phyloP scores from a whole-genome alignment of 1,284 basidiomycete species.

The Boletellus deceptivus region DNA sequence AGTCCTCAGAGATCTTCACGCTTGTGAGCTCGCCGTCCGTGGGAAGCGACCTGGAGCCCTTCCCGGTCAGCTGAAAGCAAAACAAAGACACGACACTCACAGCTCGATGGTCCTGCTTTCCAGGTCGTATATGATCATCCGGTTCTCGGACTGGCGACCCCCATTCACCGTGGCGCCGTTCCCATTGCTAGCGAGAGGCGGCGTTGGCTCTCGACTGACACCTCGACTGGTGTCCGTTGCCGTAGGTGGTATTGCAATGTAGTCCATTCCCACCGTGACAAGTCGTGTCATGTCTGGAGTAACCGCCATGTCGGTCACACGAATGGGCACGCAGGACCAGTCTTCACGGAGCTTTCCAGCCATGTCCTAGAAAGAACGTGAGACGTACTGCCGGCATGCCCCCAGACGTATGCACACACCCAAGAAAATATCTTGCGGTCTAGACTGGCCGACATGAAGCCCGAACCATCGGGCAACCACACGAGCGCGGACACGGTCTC shows the following conservation, averaged over 20 bases:
- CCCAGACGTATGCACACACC: constrained; percentile 50
- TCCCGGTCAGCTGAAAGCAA: constrained; percentile 12
- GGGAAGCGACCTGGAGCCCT: constrained; percentile 52
- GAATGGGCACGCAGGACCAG: constrained; percentile 77
- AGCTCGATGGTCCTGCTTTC: constrained; percentile 58
- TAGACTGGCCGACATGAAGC: constrained; percentile 88
- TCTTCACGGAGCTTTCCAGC: constrained; percentile 69
- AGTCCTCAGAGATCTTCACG: constrained; percentile 86
- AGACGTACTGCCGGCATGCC: constrained; percentile 11
- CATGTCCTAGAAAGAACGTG: constrained; percentile 51
- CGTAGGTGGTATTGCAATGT: constrained; percentile 29
- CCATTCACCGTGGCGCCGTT: constrained; percentile 36
- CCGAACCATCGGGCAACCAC: constrained; percentile 87
- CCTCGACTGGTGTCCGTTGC: constrained; percentile 28
- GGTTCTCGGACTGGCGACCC: constrained; percentile 49
- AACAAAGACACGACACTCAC: constrained; percentile 44
- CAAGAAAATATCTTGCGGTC: constrained; percentile 88
- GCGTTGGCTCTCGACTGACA: constrained; percentile 36
- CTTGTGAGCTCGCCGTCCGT: constrained; percentile 82
- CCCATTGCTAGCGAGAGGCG: constrained; percentile 4
- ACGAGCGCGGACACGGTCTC: constrained; percentile 86
- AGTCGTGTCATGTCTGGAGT: constrained; percentile 84
- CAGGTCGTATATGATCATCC: constrained; percentile 76
- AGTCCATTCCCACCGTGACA: constrained; percentile 78
- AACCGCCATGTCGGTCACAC: constrained; percentile 85